Base-by-base conservation (phyloP, 495 filamentous ascomycete species). In the Cryomyces minteri region DNA sequence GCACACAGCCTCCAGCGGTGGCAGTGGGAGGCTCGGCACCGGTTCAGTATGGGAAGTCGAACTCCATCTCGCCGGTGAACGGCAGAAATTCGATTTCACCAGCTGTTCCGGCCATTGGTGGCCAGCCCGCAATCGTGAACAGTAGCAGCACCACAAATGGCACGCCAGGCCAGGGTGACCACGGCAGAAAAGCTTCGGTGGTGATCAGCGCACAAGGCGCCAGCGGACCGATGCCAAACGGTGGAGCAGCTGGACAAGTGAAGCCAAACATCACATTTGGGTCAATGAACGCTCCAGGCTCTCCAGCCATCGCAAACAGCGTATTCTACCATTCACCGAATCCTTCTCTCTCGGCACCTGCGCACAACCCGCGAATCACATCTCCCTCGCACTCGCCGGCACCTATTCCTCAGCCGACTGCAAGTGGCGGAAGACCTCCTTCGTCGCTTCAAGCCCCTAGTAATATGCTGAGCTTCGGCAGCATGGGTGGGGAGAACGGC, bases 361-460 rank as follows among this genome's bases (percentile, higher is more conserved):
- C 39, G 6, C 40, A 46, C 32, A 55, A 65, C 43, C 62, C 62
- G 43, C 60, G 61, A 51, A 72, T 83, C 18, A 75, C 80, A 45
- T 77, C 80, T 36, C 65, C 68, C 54, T 66, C 60, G 31, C 78
- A 80, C 57, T 94, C 88, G 10, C 88, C 88, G 4, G 84, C 81
- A 18, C 88, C 88, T 5, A 95, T 95, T 44, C 87, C 87, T 14
- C 81, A 84, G 60, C 82, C 82, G 41, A 73, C 82, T 34, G 80
- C 80, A 34, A 92, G 85, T 61, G 86, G 86, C 55, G 85, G 85
- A 53, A 72, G 82, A 61, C 84, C 84, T 39, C 81, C 81, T 31
- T 82, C 82, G 8, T 72, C 71, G 40, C 70, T 80, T 51, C 74
- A 79, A 50, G 69, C 69, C 47, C 74, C 77, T 52, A 67, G 68